These are phyloP conservation scores for Nicotiana tomentosiformis DNA, from an alignment of 257 asterid genomes.

Conservation along the genomic window DNA sequence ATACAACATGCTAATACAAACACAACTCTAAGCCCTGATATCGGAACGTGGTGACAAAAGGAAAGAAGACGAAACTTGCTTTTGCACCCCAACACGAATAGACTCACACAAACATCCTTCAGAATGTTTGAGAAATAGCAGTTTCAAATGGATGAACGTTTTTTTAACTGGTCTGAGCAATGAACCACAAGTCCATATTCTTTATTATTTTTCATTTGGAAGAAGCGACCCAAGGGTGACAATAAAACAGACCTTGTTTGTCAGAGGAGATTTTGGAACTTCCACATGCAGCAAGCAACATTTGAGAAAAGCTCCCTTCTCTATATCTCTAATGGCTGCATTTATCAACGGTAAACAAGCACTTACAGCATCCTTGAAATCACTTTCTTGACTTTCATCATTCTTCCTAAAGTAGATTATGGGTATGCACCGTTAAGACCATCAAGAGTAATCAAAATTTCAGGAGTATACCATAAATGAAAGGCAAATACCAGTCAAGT, in stretches of 20 bases:
- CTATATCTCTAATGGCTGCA: conserved; percentile 71
- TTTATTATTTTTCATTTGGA: neutral
- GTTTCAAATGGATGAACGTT: neutral
- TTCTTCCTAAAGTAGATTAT: conserved; percentile 53
- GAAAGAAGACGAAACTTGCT: neutral
- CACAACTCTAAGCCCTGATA: neutral
- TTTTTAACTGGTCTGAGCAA: neutral
- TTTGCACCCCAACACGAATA: neutral
- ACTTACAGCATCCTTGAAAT: conserved; percentile 88
- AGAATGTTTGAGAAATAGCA: neutral
- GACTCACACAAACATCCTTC: neutral
- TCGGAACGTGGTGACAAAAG: neutral
- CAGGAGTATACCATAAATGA: neutral
- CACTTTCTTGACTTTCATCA: conserved; percentile 67
- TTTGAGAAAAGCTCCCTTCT: conserved; percentile 72
- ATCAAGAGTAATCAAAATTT: neutral
- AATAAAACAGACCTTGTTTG: conserved; percentile 61
- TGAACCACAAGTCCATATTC: neutral
- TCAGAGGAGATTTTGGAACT: conserved; percentile 72
- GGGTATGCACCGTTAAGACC: conserved; percentile 6
- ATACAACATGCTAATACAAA: neutral
- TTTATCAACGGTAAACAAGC: conserved; percentile 70
- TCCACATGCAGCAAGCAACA: conserved; percentile 66
- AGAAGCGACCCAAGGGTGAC: neutral
- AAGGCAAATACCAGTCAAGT: conserved; percentile 62